phyloP scores from a whole-genome alignment of 768 basidiomycete genomes.

The Termitomyces bulborhizus region DNA sequence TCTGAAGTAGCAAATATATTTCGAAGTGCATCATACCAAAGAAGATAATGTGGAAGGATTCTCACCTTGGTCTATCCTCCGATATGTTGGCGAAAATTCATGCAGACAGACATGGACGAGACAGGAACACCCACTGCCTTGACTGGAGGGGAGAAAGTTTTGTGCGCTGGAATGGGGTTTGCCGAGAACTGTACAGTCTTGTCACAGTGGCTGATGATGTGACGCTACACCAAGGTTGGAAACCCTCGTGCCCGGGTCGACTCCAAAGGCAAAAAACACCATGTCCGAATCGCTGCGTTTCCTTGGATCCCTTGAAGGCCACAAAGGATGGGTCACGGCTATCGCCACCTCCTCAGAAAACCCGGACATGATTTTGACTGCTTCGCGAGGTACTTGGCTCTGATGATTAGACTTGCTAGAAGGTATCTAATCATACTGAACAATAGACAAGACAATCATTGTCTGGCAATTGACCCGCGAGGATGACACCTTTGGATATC shows the following conservation, averaged over 20 bases:
- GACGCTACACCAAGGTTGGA: constrained; percentile 27
- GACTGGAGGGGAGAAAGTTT: not conserved
- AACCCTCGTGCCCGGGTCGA: constrained; percentile 21
- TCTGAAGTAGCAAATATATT: constrained; percentile 93
- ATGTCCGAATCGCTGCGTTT: constrained; percentile 88
- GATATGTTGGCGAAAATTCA: too few species aligned
- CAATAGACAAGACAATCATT: constrained; percentile 96
- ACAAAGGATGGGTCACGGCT: constrained; percentile 98
- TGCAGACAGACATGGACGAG: not conserved
- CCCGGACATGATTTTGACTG: constrained; percentile 98
- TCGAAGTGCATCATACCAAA: constrained; percentile 28
- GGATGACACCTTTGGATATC: constrained; percentile 88
- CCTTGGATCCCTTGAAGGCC: constrained; percentile 87
- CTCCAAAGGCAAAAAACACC: constrained; percentile 28
- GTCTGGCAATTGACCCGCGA: constrained; percentile 98
- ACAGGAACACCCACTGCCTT: not conserved
- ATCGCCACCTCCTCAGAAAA: constrained; percentile 98
- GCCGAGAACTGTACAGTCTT: constrained; percentile 52
- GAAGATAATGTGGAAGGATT: not conserved
- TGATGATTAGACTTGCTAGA: not conserved
- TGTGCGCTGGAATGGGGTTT: constrained; percentile 16
- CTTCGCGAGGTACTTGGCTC: constrained; percentile 77
- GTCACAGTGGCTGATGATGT: constrained; percentile 59
- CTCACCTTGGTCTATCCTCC: constrained; percentile 2
- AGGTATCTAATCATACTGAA: constrained; percentile 17